phyloP scores from a whole-genome alignment of 1,284 basidiomycete species.

The Cronartium quercuum region DNA sequence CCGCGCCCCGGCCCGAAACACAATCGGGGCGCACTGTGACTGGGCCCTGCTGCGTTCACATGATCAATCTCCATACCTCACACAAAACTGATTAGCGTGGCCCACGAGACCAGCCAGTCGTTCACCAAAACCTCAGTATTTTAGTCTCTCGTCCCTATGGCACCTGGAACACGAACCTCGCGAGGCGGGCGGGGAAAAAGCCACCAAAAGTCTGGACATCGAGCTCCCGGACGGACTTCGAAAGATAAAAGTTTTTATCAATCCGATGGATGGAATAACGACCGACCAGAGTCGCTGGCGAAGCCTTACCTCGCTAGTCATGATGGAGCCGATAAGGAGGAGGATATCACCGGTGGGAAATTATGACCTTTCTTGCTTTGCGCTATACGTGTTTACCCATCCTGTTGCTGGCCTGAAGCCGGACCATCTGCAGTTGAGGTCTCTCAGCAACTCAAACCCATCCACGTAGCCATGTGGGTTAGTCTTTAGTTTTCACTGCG shows the following conservation, averaged over 20 bases:
- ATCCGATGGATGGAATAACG: conserved; percentile 14
- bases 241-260: conserved; percentile 27
- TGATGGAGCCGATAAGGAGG: neutral
- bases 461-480: conserved; percentile 30
- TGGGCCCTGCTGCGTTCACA: no score
- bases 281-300: neutral
- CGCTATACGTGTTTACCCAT: neutral
- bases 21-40: no score
- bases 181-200: neutral
- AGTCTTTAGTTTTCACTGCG: neutral
- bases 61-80: no score
- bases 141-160: no score
- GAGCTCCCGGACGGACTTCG: conserved; percentile 6
- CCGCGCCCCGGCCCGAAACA: no score
- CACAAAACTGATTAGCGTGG: no score
- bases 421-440: neutral
- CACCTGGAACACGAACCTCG: neutral
- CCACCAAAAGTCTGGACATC: neutral
- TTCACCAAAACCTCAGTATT: no score
- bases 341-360: neutral
- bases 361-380: neutral
- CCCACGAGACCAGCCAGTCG: no score
- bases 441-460: neutral
- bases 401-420: neutral
- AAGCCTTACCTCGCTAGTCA: neutral